A percentile compares a stretch with the other conserved stretches of the same genome.
Evolutionary conservation across 192 early-diverging fungal genomes (phyloP).

Genomic region (Linnemannia hyalina): DNA sequence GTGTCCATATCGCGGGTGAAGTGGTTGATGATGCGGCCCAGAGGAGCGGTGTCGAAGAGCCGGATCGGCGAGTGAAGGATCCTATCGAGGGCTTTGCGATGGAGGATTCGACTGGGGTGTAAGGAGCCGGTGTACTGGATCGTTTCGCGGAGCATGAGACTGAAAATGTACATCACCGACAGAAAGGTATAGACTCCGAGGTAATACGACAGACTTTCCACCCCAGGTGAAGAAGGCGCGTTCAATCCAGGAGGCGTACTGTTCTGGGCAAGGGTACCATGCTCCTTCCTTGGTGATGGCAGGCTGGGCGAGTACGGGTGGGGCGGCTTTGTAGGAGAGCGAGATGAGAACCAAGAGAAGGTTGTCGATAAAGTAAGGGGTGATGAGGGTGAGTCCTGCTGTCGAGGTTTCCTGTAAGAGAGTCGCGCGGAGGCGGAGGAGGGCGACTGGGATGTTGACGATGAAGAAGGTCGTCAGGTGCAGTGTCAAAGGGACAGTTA

Average conservation of each 20-base stretch:
- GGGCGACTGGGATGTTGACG: conserved; percentile 18
- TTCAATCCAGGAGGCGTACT: neutral
- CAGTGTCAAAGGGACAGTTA: conserved; percentile 39
- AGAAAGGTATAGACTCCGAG: conserved; percentile 73
- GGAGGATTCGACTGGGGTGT: conserved; percentile 67
- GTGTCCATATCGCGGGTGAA: conserved; percentile 77
- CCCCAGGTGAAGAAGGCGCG: neutral
- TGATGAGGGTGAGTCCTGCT: neutral
- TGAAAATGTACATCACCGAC: conserved; percentile 39
- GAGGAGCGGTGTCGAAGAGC: conserved; percentile 78
- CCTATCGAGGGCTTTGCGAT: conserved; percentile 65
- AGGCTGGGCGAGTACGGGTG: neutral
- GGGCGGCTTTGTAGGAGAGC: neutral
- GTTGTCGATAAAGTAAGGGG: neutral
- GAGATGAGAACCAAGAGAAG: neutral
- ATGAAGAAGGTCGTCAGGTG: conserved; percentile 44
- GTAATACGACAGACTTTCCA: conserved; percentile 63
- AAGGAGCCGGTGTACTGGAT: conserved; percentile 65
- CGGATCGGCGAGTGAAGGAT: conserved; percentile 46
- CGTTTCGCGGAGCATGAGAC: conserved; percentile 50
- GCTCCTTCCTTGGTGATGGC: neutral
- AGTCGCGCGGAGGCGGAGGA: neutral
- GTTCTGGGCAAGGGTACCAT: neutral
- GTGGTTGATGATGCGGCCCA: conserved; percentile 83
- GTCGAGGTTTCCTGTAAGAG: neutral